Conservation (phyloP, 176 grass and related monocot species). For the Eremochloa ophiuroides region DNA sequence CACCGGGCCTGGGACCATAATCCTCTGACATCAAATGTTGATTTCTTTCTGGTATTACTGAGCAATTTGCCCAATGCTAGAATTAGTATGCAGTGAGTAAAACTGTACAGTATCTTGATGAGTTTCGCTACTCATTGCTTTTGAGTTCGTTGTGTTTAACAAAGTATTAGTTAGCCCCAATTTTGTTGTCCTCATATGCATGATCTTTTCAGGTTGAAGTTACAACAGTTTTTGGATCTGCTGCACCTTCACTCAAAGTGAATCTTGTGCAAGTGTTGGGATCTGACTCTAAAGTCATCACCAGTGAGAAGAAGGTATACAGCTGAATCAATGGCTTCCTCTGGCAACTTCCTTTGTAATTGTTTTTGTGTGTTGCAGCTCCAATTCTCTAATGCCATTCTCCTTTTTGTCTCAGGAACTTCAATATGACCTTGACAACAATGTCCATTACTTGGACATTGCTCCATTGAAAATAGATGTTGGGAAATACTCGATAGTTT, state of each 20-base stretch:
- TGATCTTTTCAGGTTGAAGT: conserved; percentile 81
- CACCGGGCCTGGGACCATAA: neutral
- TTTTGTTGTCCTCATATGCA: neutral
- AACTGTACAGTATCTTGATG: neutral
- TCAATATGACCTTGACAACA: conserved; percentile 66
- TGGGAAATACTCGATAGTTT: conserved; percentile 81
- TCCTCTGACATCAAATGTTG: neutral
- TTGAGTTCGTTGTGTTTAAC: neutral
- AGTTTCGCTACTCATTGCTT: neutral
- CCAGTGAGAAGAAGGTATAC: conserved; percentile 36
- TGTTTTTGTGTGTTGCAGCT: neutral
- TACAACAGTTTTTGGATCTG: conserved; percentile 87
- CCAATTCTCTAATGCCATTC: neutral
- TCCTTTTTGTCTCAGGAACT: conserved; percentile 65
- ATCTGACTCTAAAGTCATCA: conserved; percentile 63
- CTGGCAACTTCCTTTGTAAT: neutral
- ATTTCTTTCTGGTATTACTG: neutral
- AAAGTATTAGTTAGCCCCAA: neutral
- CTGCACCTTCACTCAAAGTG: conserved; percentile 70
- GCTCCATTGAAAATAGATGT: conserved; percentile 80
- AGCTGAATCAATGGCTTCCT: conserved; percentile 15
- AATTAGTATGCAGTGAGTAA: neutral
- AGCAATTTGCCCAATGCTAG: neutral
- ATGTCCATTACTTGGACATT: conserved; percentile 86
- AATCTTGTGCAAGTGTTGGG: conserved; percentile 61